A percentile compares a stretch with the other conserved stretches of the same genome.
phyloP scores from a whole-genome alignment of 2,329 filamentous ascomycete genomes.

The Leptographium flavum region DNA sequence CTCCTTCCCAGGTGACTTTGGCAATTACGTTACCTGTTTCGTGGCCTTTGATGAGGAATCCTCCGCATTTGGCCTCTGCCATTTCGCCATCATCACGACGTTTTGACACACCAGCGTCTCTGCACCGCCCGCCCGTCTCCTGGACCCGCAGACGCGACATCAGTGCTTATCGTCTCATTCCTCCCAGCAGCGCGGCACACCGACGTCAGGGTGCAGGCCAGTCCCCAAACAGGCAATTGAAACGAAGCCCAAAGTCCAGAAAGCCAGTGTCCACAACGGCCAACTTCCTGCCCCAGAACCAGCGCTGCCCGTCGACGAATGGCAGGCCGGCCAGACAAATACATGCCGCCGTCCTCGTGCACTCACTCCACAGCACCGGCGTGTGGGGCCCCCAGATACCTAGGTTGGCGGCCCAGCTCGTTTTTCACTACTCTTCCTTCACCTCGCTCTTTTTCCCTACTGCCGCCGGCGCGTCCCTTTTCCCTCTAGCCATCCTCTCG shows the following conservation, averaged over 20 bases:
- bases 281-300: background rate
- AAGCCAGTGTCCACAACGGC: background rate
- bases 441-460: background rate
- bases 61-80: no score
- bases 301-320: background rate
- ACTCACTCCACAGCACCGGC: background rate
- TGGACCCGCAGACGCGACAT: no score
- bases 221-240: no score
- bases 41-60: no score
- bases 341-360: background rate
- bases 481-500: conserved; percentile 2
- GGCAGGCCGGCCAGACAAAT: background rate
- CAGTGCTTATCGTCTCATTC: background rate
- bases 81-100: no score
- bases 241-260: no score
- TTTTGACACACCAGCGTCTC: no score
- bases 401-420: background rate
- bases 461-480: background rate
- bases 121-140: no score
- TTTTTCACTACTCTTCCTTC: background rate
- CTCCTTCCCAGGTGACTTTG: no score
- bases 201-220: background rate
- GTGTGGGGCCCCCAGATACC: background rate
- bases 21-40: background rate
- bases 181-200: background rate